These are phyloP conservation scores for Linum tenue DNA, from an alignment of 345 rosid genomes.

Conservation along the genomic window DNA sequence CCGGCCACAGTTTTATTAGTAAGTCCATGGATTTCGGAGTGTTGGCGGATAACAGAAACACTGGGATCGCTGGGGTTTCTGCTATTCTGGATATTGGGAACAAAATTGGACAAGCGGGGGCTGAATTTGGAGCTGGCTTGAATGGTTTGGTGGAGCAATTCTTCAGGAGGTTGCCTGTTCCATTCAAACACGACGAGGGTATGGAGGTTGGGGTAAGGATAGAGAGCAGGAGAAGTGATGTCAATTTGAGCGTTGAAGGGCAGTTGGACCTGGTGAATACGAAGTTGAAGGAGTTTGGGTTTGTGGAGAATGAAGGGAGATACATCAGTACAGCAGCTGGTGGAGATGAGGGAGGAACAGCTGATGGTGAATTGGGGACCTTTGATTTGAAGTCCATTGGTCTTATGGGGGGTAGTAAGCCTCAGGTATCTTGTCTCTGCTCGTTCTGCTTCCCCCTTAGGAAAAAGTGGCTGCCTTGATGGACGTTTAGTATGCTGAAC, in stretches of 20 bases:
- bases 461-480: too few relatives aligned
- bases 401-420: constrained; percentile 31
- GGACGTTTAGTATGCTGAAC: too few relatives aligned
- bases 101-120: constrained; percentile 79
- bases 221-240: constrained; percentile 25
- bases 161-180: constrained; percentile 59
- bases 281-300: constrained; percentile 33
- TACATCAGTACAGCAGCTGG: not conserved
- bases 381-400: constrained; percentile 44
- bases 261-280: constrained; percentile 35
- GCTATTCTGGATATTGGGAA: constrained; percentile 69
- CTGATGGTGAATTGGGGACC: constrained; percentile 46
- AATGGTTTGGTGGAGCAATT: constrained; percentile 75
- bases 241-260: constrained; percentile 21
- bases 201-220: constrained; percentile 15
- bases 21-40: constrained; percentile 35
- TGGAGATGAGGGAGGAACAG: constrained; percentile 21
- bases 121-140: constrained; percentile 70
- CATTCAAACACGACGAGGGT: constrained; percentile 51
- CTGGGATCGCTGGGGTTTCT: constrained; percentile 50
- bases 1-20: constrained; percentile 29
- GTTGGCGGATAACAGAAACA: constrained; percentile 22
- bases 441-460: too few relatives aligned
- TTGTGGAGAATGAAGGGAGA: constrained; percentile 27
- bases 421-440: constrained; percentile 41